Conservation (phyloP, 202 grass and related monocot genomes). For the Panicum hallii region DNA sequence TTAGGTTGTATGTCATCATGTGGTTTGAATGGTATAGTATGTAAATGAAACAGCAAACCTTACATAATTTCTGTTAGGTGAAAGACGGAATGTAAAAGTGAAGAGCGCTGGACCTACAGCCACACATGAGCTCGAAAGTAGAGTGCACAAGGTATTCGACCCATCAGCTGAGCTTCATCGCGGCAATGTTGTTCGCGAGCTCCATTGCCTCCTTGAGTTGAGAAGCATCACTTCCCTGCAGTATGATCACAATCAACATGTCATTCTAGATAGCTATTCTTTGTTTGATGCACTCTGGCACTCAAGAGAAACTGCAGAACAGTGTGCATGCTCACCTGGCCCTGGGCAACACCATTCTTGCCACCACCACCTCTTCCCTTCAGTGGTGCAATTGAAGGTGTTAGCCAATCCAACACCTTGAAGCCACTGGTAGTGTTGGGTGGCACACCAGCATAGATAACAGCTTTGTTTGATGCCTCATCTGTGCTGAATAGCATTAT, state of each 20-base stretch:
- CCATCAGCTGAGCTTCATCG: conserved; percentile 73
- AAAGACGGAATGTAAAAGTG: not conserved
- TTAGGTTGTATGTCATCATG: not conserved
- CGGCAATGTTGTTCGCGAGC: conserved; percentile 77
- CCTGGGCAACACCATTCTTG: conserved; percentile 91
- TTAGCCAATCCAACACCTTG: conserved; percentile 90
- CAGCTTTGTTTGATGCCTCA: conserved; percentile 78
- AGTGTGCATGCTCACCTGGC: conserved; percentile 64
- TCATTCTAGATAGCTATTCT: not conserved
- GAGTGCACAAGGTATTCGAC: conserved; percentile 21
- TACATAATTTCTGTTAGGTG: not conserved
- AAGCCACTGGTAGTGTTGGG: conserved; percentile 52
- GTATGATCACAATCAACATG: conserved; percentile 6
- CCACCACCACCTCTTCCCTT: conserved; percentile 95
- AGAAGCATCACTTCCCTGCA: conserved; percentile 89
- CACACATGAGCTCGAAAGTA: not conserved
- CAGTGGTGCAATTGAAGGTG: conserved; percentile 70
- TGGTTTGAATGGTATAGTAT: not conserved
- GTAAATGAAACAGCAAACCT: not conserved
- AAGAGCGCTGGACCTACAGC: not conserved
- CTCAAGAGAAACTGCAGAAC: not conserved
- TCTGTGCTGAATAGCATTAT: conserved; percentile 95
- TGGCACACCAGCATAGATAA: conserved; percentile 85
- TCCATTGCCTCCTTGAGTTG: conserved; percentile 84
- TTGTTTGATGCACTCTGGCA: not conserved